These are phyloP conservation scores for Corylus avellana DNA, from an alignment of 306 rosid species.

Conservation along the genomic window DNA sequence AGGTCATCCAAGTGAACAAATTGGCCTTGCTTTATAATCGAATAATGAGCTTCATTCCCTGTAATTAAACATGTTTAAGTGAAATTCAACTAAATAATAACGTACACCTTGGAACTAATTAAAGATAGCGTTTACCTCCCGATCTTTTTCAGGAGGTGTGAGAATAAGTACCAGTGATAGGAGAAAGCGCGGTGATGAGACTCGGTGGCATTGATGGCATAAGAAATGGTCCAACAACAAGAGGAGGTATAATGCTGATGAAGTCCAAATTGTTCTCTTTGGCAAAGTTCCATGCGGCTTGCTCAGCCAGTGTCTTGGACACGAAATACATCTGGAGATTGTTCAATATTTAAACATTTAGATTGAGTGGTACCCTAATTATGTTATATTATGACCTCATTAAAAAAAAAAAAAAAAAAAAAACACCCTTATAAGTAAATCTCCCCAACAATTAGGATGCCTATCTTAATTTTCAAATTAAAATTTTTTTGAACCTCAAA, in stretches of 20 bases:
- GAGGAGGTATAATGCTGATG: conserved; percentile 59
- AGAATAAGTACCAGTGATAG: conserved; percentile 24
- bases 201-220: conserved; percentile 70
- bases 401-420: no score
- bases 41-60: conserved; percentile 63
- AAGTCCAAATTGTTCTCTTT: conserved; percentile 56
- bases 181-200: conserved; percentile 67
- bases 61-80: neutral
- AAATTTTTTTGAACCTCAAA: no score
- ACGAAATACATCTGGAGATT: conserved; percentile 61
- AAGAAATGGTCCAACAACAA: conserved; percentile 70
- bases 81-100: no score
- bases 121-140: no score
- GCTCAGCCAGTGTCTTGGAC: conserved; percentile 77
- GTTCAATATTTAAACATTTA: no score
- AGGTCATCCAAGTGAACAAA: conserved; percentile 73
- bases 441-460: no score
- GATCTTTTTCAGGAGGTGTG: no score
- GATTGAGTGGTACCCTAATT: no score
- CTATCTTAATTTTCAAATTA: no score
- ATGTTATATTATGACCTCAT: no score
- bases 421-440: no score
- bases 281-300: conserved; percentile 77
- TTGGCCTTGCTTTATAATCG: conserved; percentile 61
- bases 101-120: no score